phyloP scores from a whole-genome alignment of 2,329 filamentous ascomycete species.

The Hymenoscyphus infarciens region DNA sequence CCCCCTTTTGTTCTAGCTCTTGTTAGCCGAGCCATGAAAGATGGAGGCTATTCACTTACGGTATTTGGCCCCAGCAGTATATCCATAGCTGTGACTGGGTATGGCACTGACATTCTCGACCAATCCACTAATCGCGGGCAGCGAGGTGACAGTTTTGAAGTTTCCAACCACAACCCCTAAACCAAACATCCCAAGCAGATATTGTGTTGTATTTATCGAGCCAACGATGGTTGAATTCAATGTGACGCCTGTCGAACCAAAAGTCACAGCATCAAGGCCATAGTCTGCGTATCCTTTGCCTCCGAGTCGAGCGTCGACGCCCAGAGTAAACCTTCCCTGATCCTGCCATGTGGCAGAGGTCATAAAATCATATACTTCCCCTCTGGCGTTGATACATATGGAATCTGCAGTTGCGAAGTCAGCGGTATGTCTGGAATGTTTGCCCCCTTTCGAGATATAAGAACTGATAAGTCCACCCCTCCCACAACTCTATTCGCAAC shows the following conservation, averaged over 20 bases:
- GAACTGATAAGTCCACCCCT: neutral
- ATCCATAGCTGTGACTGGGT: slow-evolving; percentile 71
- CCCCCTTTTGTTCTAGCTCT: slow-evolving; percentile 39
- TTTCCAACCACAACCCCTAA: slow-evolving; percentile 53
- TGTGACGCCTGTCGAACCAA: slow-evolving; percentile 34
- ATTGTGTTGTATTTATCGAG: slow-evolving; percentile 54
- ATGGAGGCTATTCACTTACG: slow-evolving; percentile 42
- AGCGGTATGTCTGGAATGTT: slow-evolving; percentile 5
- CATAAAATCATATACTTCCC: slow-evolving; percentile 52
- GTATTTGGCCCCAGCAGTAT: slow-evolving; percentile 72
- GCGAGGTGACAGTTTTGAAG: slow-evolving; percentile 48
- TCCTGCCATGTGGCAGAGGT: slow-evolving; percentile 53
- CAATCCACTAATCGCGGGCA: slow-evolving; percentile 52
- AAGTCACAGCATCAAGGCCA: slow-evolving; percentile 46
- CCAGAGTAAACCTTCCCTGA: slow-evolving; percentile 43
- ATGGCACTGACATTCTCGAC: slow-evolving; percentile 58
- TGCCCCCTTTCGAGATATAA: neutral
- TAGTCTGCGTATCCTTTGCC: slow-evolving; percentile 61
- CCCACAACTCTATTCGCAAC: neutral
- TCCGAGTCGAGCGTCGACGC: slow-evolving; percentile 55
- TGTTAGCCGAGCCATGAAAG: slow-evolving; percentile 28
- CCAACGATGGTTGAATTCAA: slow-evolving; percentile 38
- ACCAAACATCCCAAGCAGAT: slow-evolving; percentile 53
- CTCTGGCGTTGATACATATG: slow-evolving; percentile 54
- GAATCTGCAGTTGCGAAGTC: slow-evolving; percentile 38